Percentiles rank a stretch among this genome's conserved stretches.
phyloP scores from a whole-genome alignment of 179 eudicot genomes.

The Silene vulgaris region DNA sequence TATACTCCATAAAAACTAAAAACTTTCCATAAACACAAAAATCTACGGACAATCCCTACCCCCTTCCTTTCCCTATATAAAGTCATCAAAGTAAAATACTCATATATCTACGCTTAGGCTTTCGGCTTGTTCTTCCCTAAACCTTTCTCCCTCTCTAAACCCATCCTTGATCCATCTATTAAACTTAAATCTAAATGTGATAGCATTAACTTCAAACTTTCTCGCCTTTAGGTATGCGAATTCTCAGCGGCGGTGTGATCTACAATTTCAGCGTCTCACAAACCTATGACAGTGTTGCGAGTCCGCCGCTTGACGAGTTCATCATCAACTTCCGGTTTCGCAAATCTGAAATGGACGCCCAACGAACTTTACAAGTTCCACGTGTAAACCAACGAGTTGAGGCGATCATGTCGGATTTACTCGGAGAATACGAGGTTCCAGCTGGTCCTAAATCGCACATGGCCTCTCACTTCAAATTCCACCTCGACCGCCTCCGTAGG shows the following conservation, averaged over 20 bases:
- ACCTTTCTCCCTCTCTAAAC: not conserved
- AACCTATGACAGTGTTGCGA: not conserved
- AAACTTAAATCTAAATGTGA: not conserved
- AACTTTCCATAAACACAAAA: no score
- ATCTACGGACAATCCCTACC: no score
- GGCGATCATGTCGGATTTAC: conserved; percentile 9
- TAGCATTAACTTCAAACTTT: not conserved
- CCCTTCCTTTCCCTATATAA: no score
- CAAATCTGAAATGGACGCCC: not conserved
- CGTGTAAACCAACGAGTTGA: not conserved
- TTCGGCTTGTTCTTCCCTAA: not conserved
- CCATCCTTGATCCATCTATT: not conserved
- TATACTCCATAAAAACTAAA: no score
- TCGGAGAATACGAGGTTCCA: conserved; percentile 27
- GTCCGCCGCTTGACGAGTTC: not conserved
- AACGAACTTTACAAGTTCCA: not conserved
- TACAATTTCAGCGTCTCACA: conserved; percentile 30
- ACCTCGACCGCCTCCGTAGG: conserved; percentile 20
- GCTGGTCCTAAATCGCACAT: conserved; percentile 1
- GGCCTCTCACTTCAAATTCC: conserved; percentile 27
- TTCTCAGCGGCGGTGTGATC: conserved; percentile 16
- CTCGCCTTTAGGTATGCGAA: conserved; percentile 20
- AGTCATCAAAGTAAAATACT: no score
- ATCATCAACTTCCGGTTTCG: conserved; percentile 15
- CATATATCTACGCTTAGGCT: no score